These are phyloP conservation scores for Vitellaria paradoxa DNA, from an alignment of 179 eudicot genomes.

Conservation along the genomic window DNA sequence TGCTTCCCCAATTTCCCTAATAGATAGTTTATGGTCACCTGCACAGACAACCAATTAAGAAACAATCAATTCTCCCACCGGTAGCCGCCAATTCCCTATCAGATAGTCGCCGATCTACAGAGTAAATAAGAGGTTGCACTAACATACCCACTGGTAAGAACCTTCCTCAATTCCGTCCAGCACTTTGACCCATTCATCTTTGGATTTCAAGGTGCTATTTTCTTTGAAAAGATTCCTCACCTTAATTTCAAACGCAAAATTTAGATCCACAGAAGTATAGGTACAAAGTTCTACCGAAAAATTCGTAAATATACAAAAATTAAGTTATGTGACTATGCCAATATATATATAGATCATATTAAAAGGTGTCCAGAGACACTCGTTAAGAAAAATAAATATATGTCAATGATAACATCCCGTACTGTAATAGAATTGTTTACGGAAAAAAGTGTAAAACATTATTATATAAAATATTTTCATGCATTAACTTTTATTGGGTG, in stretches of 20 bases:
- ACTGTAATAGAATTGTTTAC: too few relatives aligned
- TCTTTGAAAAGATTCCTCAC: conserved; percentile 49
- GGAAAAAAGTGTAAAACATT: too few relatives aligned
- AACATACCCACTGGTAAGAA: conserved; percentile 50
- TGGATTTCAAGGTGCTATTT: conserved; percentile 41
- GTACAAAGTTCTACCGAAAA: neutral
- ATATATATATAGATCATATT: neutral
- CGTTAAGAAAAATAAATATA: too few relatives aligned
- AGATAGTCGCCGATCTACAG: neutral
- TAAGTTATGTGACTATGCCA: too few relatives aligned
- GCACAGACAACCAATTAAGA: conserved; percentile 43
- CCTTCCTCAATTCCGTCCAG: conserved; percentile 36
- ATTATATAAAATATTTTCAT: too few relatives aligned
- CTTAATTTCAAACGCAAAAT: conserved; percentile 25
- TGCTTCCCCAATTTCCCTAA: conserved; percentile 46
- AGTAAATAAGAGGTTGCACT: conserved; percentile 12
- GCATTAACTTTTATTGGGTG: too few relatives aligned
- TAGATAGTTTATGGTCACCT: conserved; percentile 63
- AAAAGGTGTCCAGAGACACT: too few relatives aligned
- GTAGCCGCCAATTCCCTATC: neutral
- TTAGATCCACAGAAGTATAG: neutral
- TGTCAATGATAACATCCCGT: too few relatives aligned
- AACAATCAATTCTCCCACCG: neutral
- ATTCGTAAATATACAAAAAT: too few relatives aligned
- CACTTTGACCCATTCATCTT: conserved; percentile 49